Evolutionary conservation across 148 eudicot genomes (phyloP).

Genomic region (Fagopyrum tataricum): DNA sequence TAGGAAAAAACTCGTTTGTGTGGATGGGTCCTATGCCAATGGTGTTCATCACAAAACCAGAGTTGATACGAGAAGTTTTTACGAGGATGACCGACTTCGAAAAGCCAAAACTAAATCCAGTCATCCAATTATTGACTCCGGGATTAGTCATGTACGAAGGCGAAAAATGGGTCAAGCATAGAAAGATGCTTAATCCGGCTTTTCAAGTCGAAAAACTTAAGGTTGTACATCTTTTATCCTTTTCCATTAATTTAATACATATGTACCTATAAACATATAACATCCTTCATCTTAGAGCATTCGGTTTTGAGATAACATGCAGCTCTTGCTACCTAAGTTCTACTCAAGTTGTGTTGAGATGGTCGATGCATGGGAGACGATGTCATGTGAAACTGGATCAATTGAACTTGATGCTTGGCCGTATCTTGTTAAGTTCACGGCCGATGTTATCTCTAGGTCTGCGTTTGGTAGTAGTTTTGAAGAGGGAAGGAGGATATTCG

Average conservation of each 20-base stretch:
- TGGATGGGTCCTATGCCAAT: conserved; percentile 11
- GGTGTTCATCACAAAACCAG: conserved; percentile 19
- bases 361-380: conserved; percentile 18
- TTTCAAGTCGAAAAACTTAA: conserved; percentile 15
- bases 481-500: conserved; percentile 26
- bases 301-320: too few species aligned
- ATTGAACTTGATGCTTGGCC: conserved; percentile 31
- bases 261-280: too few species aligned
- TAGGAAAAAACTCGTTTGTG: not conserved
- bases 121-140: conserved; percentile 10
- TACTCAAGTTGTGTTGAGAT: not conserved
- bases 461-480: conserved; percentile 30
- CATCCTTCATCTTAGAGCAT: too few species aligned
- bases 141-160: conserved; percentile 14
- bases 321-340: not conserved
- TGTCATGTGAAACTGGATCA: conserved; percentile 14
- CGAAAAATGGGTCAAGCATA: conserved; percentile 31
- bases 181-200: conserved; percentile 32
- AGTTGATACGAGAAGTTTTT: conserved; percentile 19
- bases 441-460: conserved; percentile 27
- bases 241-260: too few species aligned
- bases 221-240: conserved; percentile 14
- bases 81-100: conserved; percentile 18
- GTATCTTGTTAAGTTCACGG: conserved; percentile 20
- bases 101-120: conserved; percentile 4